A percentile compares a stretch with the other conserved stretches of the same genome.
Evolutionary conservation across 352 stramenopile species (phyloP).

Genomic region (Elongisporangium senticosum): DNA sequence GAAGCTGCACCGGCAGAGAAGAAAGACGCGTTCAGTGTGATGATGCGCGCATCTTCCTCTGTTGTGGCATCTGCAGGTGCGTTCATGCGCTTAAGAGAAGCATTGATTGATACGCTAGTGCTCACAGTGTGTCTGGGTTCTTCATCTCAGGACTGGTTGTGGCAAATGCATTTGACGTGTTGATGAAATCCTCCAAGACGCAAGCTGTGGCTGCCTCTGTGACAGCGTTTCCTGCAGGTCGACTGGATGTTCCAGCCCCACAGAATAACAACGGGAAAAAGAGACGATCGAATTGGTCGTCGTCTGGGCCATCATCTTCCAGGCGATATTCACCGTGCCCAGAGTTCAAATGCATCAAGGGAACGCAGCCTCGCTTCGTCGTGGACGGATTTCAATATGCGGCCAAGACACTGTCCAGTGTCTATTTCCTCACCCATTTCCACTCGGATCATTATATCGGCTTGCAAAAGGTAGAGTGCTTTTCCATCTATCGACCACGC

Average conservation of each 20-base stretch:
- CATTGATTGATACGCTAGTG: not conserved
- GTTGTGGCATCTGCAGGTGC: not conserved
- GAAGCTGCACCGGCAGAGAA: slow-evolving; percentile 1
- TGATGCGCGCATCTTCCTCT: slow-evolving; percentile 42
- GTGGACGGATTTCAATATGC: slow-evolving; percentile 87
- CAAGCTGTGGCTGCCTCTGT: slow-evolving; percentile 23
- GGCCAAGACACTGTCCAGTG: slow-evolving; percentile 57
- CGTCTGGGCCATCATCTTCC: not conserved
- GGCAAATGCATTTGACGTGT: slow-evolving; percentile 73
- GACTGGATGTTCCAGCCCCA: slow-evolving; percentile 1
- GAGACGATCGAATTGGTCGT: slow-evolving; percentile 5
- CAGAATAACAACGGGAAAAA: slow-evolving; percentile 13
- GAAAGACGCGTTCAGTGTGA: slow-evolving; percentile 46
- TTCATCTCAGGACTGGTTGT: slow-evolving; percentile 9
- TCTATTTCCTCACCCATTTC: slow-evolving; percentile 98
- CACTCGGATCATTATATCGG: slow-evolving; percentile 96
- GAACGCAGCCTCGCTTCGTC: slow-evolving; percentile 75
- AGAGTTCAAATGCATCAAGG: slow-evolving; percentile 76
- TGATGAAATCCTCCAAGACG: slow-evolving; percentile 79
- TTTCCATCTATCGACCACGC: not conserved
- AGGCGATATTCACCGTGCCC: slow-evolving; percentile 31
- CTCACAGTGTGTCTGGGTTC: slow-evolving; percentile 3
- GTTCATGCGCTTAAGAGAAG: not conserved
- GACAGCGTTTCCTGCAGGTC: slow-evolving; percentile 4
- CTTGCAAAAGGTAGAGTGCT: slow-evolving; percentile 54